Evolutionary conservation across 2,329 filamentous ascomycete genomes (phyloP).

Genomic region (Xylogone sp.): DNA sequence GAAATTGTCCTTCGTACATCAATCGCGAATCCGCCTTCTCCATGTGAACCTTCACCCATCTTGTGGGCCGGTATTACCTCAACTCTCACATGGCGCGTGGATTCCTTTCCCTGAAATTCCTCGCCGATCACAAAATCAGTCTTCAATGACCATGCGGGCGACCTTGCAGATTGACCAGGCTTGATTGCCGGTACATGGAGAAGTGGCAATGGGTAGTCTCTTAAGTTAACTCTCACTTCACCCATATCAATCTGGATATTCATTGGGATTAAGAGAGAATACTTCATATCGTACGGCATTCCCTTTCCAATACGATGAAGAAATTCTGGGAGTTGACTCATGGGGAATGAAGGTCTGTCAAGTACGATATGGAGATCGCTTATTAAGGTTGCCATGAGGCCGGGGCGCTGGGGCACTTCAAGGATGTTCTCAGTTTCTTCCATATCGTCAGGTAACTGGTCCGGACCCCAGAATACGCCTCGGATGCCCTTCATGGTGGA

Average conservation of each 20-base stretch:
- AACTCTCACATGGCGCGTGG: conserved; percentile 74
- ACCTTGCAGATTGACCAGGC: conserved; percentile 70
- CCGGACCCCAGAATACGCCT: conserved; percentile 74
- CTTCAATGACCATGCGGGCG: conserved; percentile 78
- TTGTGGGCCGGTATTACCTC: conserved; percentile 73
- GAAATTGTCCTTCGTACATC: conserved; percentile 88
- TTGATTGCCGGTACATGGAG: conserved; percentile 85
- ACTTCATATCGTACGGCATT: conserved; percentile 88
- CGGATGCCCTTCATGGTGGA: conserved; percentile 76
- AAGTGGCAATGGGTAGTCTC: conserved; percentile 91
- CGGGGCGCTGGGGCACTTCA: conserved; percentile 78
- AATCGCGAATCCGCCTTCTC: conserved; percentile 69
- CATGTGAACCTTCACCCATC: conserved; percentile 49
- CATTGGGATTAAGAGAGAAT: conserved; percentile 86
- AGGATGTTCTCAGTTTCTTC: conserved; percentile 83
- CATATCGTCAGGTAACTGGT: conserved; percentile 75
- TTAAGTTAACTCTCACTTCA: conserved; percentile 78
- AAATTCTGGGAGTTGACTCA: conserved; percentile 78
- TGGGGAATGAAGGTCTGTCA: conserved; percentile 89
- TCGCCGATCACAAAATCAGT: conserved; percentile 96
- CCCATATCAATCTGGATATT: conserved; percentile 86
- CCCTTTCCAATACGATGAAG: conserved; percentile 91
- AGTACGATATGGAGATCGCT: conserved; percentile 81
- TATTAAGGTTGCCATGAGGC: conserved; percentile 74
- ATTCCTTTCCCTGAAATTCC: conserved; percentile 79